Percentiles rank a stretch among this genome's conserved stretches.
These are phyloP conservation scores for Fusarium subtropicale DNA, from an alignment of 2,329 filamentous ascomycete genomes.

Conservation along the genomic window DNA sequence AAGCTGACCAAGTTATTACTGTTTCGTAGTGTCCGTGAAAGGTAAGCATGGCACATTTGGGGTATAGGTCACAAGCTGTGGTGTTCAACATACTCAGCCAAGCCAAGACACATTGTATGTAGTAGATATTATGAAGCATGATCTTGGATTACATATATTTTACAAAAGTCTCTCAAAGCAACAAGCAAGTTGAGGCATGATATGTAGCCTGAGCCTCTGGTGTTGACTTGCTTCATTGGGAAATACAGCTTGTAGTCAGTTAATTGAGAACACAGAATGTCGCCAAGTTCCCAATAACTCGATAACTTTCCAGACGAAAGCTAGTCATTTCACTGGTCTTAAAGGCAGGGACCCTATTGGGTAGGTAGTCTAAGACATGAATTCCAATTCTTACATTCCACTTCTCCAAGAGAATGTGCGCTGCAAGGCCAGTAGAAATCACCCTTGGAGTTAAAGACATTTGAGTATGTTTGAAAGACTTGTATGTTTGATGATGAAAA, in stretches of 20 bases:
- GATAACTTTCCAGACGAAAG: too few species aligned
- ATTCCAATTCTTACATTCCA: background rate
- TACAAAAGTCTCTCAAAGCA: background rate
- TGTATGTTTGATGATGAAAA: background rate
- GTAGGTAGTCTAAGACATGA: background rate
- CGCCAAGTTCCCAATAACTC: too few species aligned
- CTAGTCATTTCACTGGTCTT: too few species aligned
- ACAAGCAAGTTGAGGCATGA: background rate
- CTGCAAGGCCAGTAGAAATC: background rate
- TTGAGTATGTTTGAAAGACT: background rate
- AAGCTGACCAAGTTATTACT: conserved; percentile 11
- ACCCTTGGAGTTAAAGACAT: background rate
- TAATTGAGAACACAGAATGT: too few species aligned
- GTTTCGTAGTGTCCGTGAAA: background rate
- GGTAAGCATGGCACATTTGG: background rate
- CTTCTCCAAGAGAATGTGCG: background rate
- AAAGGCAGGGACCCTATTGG: too few species aligned
- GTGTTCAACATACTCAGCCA: background rate
- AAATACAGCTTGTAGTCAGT: background rate
- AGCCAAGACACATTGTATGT: background rate
- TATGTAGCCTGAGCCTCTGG: background rate
- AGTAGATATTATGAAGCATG: background rate
- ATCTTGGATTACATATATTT: background rate
- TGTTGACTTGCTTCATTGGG: background rate
- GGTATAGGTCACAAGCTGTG: background rate